phyloP scores from a whole-genome alignment of 2,329 filamentous ascomycete genomes.

The Epichloe hybrida region DNA sequence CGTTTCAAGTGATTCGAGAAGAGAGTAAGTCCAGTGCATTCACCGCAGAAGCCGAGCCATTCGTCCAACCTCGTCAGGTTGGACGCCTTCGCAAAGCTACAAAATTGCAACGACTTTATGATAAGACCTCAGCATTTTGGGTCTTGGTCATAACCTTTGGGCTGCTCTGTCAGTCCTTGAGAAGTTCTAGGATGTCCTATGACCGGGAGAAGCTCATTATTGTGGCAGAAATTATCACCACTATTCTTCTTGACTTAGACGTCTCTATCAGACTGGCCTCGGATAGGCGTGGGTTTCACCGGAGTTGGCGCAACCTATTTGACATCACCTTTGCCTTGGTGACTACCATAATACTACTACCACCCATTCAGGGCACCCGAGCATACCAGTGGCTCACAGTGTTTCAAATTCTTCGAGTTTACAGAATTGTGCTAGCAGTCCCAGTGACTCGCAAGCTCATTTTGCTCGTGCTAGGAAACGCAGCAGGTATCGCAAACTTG shows the following conservation, averaged over 20 bases:
- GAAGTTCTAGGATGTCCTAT: constrained; percentile 62
- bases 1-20: constrained; percentile 95
- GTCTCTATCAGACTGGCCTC: constrained; percentile 66
- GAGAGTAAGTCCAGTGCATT: constrained; percentile 93
- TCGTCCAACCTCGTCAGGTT: constrained; percentile 23
- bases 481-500: constrained; percentile 80
- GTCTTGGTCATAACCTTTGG: constrained; percentile 66
- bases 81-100: constrained; percentile 25
- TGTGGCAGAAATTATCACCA: constrained; percentile 60
- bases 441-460: constrained; percentile 81
- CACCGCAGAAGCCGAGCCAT: constrained; percentile 52
- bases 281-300: constrained; percentile 72
- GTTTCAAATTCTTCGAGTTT: constrained; percentile 86
- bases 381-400: constrained; percentile 80
- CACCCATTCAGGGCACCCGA: constrained; percentile 58
- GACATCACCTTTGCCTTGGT: constrained; percentile 70
- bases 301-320: constrained; percentile 59
- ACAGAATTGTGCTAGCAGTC: constrained; percentile 81
- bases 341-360: constrained; percentile 76
- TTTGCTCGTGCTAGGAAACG: constrained; percentile 76
- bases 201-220: constrained; percentile 52
- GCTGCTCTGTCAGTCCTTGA: constrained; percentile 63
- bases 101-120: constrained; percentile 55
- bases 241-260: constrained; percentile 65
- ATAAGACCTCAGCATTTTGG: constrained; percentile 67